Conservation (phyloP, 495 filamentous ascomycete genomes). For the Xylaria palmicola region DNA sequence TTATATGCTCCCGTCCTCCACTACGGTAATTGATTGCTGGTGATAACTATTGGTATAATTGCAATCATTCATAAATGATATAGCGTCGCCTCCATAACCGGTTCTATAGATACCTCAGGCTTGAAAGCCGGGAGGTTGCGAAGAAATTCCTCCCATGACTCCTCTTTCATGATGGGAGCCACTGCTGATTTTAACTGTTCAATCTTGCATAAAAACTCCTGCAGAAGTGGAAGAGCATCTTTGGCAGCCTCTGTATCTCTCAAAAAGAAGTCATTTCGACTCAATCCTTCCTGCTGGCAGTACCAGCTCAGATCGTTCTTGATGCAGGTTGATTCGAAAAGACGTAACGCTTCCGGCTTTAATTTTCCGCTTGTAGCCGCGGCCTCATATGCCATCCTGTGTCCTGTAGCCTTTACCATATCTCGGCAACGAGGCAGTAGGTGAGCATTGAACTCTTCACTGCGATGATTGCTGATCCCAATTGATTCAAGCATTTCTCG, state of each 20-base stretch:
- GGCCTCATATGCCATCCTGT: slow-evolving; percentile 41
- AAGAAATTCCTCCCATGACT: slow-evolving; percentile 16
- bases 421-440: slow-evolving; percentile 35
- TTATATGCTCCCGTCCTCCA: too few species aligned
- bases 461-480: slow-evolving; percentile 18
- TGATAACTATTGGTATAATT: too few species aligned
- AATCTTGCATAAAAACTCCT: not conserved
- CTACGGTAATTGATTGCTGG: too few species aligned
- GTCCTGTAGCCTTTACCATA: slow-evolving; percentile 33
- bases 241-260: not conserved
- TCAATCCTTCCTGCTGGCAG: slow-evolving; percentile 4
- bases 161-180: slow-evolving; percentile 4
- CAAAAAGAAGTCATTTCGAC: slow-evolving; percentile 1
- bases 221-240: not conserved
- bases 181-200: not conserved
- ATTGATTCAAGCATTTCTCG: slow-evolving; percentile 15
- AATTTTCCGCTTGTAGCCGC: slow-evolving; percentile 23
- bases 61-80: too few species aligned
- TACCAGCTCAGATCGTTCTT: slow-evolving; percentile 36
- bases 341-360: slow-evolving; percentile 21
- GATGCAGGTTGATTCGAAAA: slow-evolving; percentile 35
- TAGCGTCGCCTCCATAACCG: not conserved
- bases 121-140: slow-evolving; percentile 7
- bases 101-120: not conserved
- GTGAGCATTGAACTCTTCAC: slow-evolving; percentile 27